phyloP scores from a whole-genome alignment of 805 yeast species.

The Spathaspora sp. region DNA sequence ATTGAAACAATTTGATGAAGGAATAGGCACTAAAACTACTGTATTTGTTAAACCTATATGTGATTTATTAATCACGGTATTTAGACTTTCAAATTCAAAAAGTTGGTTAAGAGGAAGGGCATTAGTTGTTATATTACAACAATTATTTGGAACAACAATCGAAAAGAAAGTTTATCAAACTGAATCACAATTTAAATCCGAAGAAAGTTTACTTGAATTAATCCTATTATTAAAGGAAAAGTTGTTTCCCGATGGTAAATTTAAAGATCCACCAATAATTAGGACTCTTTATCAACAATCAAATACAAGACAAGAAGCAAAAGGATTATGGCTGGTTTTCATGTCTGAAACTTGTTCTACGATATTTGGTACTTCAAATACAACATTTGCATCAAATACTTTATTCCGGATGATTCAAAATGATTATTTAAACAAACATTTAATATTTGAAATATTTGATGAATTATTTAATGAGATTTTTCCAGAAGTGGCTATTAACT shows the following conservation, averaged over 20 bases:
- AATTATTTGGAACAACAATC: constrained; percentile 81
- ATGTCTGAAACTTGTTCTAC: constrained; percentile 64
- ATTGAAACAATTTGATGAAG: constrained; percentile 49
- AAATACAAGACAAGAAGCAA: constrained; percentile 56
- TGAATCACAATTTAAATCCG: constrained; percentile 32
- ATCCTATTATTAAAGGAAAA: constrained; percentile 18
- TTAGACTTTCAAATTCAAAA: constrained; percentile 59
- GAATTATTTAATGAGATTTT: constrained; percentile 47
- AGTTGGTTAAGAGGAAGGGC: constrained; percentile 88
- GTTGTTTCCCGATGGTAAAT: constrained; percentile 46
- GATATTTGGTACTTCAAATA: constrained; percentile 66
- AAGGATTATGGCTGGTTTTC: constrained; percentile 50
- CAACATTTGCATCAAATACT: constrained; percentile 58
- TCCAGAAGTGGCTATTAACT: constrained; percentile 14
- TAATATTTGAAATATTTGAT: constrained; percentile 59
- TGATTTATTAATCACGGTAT: constrained; percentile 66
- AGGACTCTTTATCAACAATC: constrained; percentile 51
- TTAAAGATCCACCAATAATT: constrained; percentile 41
- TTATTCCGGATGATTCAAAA: constrained; percentile 72
- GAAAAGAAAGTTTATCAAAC: constrained; percentile 61
- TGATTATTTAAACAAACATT: constrained; percentile 61
- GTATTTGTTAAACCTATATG: constrained; percentile 80
- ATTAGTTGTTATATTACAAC: constrained; percentile 74
- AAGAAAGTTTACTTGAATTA: constrained; percentile 42
- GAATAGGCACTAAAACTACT: constrained; percentile 10